Base-by-base conservation (phyloP, 2,329 filamentous ascomycete species). In the Colletotrichum brevisporum region DNA sequence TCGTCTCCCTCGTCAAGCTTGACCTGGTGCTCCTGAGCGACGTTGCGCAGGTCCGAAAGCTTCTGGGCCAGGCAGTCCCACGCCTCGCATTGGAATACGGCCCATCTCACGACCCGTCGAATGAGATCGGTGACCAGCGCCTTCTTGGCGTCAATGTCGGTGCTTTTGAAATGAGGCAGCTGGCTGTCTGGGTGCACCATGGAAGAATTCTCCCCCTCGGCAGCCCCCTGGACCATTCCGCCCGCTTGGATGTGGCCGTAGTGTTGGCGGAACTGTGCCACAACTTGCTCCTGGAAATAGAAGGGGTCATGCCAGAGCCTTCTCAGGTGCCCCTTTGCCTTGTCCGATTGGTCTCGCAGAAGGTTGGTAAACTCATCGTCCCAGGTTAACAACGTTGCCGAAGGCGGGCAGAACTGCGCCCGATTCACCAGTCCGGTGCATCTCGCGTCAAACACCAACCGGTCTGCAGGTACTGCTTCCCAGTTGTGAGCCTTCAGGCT, bases 121-220 rank as follows among this genome's bases (percentile, higher is more conserved):
- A 69, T 54, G 3, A 65, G 61, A 13, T 70, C 69, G 13, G 63
- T 67, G 26, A 58, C 43, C 15, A 70, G 6, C 8, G 27, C 26
- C 45, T 60, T 64, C 18, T 71, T 70, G 12, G 54, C 69, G 24
- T 63, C 61, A n/a, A 63, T 69, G 41, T 67, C 55, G 18, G 50
- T 52, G 5, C n/a, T 51, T 4, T 4, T 21, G 41, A 67, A 18
- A 5, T 70, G 70, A 8, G 54, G 26, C 3, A 64, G 26, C 9
- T 12, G n/a, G n/a, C 63, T 36, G 8, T 41, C 15, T 13, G 10
- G 9, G 16, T 8, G 41, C 18, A n/a, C 5, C 31, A 4, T 13
- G 2, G 4, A 16, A 6, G n/a, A 5, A 21, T 27, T 26, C 21
- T 45, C 54, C 24, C 39, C 54, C 12, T 43, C 4, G 18, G 18